Evolutionary conservation across 1,284 basidiomycete genomes (phyloP).

Genomic region (Cutaneotrichosporon dermatis): DNA sequence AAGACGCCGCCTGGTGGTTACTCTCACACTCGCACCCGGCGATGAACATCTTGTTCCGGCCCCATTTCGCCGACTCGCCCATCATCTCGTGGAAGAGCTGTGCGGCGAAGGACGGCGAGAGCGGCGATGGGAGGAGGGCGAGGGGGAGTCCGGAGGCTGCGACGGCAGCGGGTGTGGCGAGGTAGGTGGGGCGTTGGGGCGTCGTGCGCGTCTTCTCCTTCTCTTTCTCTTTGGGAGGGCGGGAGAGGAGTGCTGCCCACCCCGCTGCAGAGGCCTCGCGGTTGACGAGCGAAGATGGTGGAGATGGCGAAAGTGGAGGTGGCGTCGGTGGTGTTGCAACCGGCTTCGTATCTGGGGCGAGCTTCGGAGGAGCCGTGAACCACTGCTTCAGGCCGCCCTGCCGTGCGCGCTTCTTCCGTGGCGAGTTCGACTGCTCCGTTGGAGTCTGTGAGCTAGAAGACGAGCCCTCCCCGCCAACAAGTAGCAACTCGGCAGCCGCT

Average conservation of each 20-base stretch:
- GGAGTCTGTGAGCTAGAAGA: not conserved
- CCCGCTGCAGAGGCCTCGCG: conserved; percentile 5
- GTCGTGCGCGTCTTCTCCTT: not conserved
- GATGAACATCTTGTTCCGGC: conserved; percentile 38
- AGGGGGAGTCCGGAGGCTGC: conserved; percentile 48
- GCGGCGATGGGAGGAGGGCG: conserved; percentile 56
- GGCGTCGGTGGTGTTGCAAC: too few relatives aligned
- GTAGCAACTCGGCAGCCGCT: conserved; percentile 54
- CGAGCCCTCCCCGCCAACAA: conserved; percentile 25
- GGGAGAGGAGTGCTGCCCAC: conserved; percentile 19
- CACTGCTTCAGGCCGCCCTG: conserved; percentile 3
- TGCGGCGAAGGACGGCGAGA: conserved; percentile 56
- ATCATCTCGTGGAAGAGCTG: conserved; percentile 57
- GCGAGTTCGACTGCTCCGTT: too few relatives aligned
- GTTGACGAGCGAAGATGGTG: conserved; percentile 3
- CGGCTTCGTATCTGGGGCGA: too few relatives aligned
- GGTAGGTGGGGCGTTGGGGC: conserved; percentile 27
- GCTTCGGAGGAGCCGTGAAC: not conserved
- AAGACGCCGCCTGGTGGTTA: conserved; percentile 70
- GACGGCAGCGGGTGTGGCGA: conserved; percentile 54
- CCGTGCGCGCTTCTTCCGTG: too few relatives aligned
- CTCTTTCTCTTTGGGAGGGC: not conserved
- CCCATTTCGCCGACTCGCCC: conserved; percentile 41
- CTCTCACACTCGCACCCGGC: conserved; percentile 49
- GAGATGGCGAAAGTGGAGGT: not conserved